phyloP scores from a whole-genome alignment of 2,329 filamentous ascomycete genomes.

The Pseudocercospora pini-densiflorae region DNA sequence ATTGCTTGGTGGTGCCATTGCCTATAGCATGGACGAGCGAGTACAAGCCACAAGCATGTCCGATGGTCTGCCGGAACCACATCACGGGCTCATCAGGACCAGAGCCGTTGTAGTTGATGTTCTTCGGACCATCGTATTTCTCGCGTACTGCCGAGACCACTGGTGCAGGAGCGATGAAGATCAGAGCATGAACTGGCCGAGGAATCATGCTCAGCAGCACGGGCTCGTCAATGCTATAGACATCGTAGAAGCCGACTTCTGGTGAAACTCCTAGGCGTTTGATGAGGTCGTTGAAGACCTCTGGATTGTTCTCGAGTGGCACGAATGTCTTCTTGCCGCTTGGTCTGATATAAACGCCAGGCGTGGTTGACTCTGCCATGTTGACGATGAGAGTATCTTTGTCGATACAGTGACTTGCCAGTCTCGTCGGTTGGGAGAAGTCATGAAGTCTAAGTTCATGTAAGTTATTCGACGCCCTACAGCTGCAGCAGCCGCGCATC shows the following conservation, averaged over 20 bases:
- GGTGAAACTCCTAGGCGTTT: slow-evolving; percentile 54
- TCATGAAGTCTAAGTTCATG: background rate
- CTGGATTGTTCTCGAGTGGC: slow-evolving; percentile 59
- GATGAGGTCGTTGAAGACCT: slow-evolving; percentile 57
- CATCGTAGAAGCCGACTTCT: slow-evolving; percentile 57
- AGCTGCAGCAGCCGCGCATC: background rate
- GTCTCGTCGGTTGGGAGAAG: background rate
- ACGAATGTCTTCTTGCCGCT: slow-evolving; percentile 39
- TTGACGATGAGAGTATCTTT: slow-evolving; percentile 3
- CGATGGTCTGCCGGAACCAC: slow-evolving; percentile 61
- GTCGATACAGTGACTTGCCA: background rate
- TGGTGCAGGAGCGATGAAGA: slow-evolving; percentile 56
- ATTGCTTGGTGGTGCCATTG: slow-evolving; percentile 53
- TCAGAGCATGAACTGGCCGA: slow-evolving; percentile 58
- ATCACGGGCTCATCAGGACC: slow-evolving; percentile 58
- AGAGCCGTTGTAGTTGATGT: slow-evolving; percentile 49
- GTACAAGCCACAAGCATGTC: slow-evolving; percentile 63
- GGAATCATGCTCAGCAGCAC: slow-evolving; percentile 56
- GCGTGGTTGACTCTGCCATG: slow-evolving; percentile 26
- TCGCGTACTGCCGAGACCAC: slow-evolving; percentile 49
- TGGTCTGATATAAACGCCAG: slow-evolving; percentile 32
- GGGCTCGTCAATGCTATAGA: slow-evolving; percentile 58
- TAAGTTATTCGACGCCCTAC: background rate
- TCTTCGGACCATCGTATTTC: slow-evolving; percentile 44
- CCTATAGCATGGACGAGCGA: slow-evolving; percentile 59